phyloP scores from a whole-genome alignment of 2,329 filamentous ascomycete species.

The Epichloe elymi region DNA sequence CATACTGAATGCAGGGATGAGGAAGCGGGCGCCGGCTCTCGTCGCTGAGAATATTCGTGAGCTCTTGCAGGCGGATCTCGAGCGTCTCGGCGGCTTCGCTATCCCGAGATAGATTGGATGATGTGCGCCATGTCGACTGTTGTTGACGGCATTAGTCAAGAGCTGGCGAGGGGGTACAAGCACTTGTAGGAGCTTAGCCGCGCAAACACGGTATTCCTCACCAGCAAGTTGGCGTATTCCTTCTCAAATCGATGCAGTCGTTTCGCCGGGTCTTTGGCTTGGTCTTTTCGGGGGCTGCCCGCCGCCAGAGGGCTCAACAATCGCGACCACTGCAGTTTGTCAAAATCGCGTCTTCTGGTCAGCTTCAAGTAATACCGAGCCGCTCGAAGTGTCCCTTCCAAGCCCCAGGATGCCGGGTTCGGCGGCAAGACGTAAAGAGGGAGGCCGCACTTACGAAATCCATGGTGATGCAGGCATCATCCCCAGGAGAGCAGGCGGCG shows the following conservation, averaged over 20 bases:
- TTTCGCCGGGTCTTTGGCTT: constrained; percentile 48
- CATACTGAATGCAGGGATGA: constrained; percentile 83
- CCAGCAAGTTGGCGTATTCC: constrained; percentile 50
- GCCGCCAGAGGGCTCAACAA: constrained; percentile 50
- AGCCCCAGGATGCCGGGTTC: neutral
- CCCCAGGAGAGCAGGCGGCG: constrained; percentile 15
- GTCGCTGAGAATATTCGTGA: constrained; percentile 66
- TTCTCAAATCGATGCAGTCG: constrained; percentile 54
- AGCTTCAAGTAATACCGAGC: neutral
- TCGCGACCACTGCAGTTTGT: constrained; percentile 46
- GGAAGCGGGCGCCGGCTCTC: constrained; percentile 79
- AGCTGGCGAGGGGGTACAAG: neutral
- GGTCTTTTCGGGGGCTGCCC: constrained; percentile 40
- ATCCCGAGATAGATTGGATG: constrained; percentile 46
- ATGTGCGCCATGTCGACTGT: constrained; percentile 45
- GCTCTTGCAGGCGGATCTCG: constrained; percentile 48
- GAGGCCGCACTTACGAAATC: constrained; percentile 37
- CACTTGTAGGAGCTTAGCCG: neutral
- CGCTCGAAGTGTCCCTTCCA: neutral
- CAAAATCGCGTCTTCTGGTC: neutral
- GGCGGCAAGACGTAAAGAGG: no score
- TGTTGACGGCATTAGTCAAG: neutral
- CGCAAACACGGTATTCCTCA: constrained; percentile 19
- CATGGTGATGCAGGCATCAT: constrained; percentile 38
- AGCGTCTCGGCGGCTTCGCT: constrained; percentile 49